Percentiles rank a stretch among this genome's conserved stretches.
These are phyloP conservation scores for Neurospora tetraspora DNA, from an alignment of 495 filamentous ascomycete genomes.

Conservation along the genomic window DNA sequence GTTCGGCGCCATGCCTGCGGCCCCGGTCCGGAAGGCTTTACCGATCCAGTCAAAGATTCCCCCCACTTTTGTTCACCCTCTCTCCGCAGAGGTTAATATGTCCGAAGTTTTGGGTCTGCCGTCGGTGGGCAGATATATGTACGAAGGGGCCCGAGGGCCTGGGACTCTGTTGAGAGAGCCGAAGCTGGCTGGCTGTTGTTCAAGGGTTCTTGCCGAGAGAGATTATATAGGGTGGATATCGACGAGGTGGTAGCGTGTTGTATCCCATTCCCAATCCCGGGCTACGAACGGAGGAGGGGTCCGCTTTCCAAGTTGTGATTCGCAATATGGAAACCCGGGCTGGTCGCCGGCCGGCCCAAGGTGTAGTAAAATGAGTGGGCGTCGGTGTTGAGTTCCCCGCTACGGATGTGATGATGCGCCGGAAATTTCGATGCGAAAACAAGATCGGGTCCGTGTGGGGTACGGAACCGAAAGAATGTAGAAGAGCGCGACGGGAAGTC, in stretches of 20 bases:
- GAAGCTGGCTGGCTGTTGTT: background rate
- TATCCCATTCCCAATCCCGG: background rate
- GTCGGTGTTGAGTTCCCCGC: background rate
- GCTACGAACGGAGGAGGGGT: background rate
- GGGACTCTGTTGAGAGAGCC: background rate
- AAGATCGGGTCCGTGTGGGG: background rate
- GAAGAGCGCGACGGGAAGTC: background rate
- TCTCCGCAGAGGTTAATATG: background rate
- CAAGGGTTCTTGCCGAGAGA: background rate
- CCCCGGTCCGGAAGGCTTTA: background rate
- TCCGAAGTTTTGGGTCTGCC: background rate
- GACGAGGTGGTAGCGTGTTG: background rate
- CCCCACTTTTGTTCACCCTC: background rate
- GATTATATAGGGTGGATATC: background rate
- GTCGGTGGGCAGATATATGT: background rate
- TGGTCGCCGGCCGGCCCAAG: background rate
- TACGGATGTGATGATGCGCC: background rate
- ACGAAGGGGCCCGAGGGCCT: background rate
- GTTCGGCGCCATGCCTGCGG: conserved; percentile 7
- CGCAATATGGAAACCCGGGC: background rate
- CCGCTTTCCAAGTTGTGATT: background rate
- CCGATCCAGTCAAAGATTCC: background rate
- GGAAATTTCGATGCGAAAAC: background rate
- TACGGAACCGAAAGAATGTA: background rate
- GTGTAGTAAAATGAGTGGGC: background rate